phyloP scores from a whole-genome alignment of 2,329 filamentous ascomycete genomes.

The Ceratocystis colombiana region DNA sequence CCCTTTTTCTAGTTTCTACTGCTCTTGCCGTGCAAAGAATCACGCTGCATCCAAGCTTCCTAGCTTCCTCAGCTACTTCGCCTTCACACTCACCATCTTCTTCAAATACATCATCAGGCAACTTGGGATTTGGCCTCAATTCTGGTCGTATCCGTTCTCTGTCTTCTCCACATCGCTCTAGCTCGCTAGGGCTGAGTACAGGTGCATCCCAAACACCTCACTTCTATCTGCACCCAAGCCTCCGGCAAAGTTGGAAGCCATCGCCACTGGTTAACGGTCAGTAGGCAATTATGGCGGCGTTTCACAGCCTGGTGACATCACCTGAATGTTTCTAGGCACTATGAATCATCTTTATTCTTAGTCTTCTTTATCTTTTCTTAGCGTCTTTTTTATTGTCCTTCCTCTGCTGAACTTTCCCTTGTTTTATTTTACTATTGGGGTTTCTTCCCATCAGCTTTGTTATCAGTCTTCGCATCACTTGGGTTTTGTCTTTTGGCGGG shows the following conservation, averaged over 20 bases:
- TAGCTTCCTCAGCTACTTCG: neutral
- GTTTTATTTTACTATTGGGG: conserved; percentile 6
- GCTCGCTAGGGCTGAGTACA: conserved; percentile 13
- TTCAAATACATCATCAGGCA: neutral
- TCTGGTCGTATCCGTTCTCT: conserved; percentile 14
- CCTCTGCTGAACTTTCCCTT: conserved; percentile 4
- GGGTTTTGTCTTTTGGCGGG: neutral
- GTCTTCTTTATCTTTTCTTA: neutral
- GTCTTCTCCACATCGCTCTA: conserved; percentile 10
- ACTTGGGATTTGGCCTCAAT: conserved; percentile 5
- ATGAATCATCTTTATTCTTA: neutral
- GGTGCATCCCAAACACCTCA: neutral
- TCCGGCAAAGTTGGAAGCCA: conserved; percentile 15
- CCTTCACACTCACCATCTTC: neutral
- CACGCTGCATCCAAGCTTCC: conserved; percentile 10
- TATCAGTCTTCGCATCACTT: conserved; percentile 5
- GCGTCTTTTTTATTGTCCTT: neutral
- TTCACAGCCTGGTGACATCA: neutral
- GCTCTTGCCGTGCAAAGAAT: conserved; percentile 16
- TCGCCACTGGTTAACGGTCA: neutral
- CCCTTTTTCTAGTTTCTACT: conserved; percentile 10
- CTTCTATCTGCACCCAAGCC: conserved; percentile 14
- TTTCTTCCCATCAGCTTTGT: neutral
- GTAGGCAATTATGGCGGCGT: neutral
- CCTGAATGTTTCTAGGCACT: neutral